Conservation (phyloP, 305 asterid species). For the Rubia balearica region DNA sequence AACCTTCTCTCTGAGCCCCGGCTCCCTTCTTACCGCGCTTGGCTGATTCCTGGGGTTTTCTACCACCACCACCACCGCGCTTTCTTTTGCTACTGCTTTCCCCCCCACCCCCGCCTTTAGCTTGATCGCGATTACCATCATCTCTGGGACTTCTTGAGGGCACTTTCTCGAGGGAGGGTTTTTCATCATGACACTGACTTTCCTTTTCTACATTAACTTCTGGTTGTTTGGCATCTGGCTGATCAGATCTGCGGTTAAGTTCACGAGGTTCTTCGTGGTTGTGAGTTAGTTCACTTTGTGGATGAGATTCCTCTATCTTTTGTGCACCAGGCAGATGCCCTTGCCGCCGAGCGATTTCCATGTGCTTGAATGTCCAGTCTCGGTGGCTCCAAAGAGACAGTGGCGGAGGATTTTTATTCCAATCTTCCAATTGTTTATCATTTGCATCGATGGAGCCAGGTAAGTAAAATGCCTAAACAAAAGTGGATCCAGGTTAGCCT, state of each 20-base stretch:
- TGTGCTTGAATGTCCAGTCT: constrained; percentile 58
- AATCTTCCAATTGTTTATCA: constrained; percentile 72
- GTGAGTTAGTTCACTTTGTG: not conserved
- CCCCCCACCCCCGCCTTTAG: constrained; percentile 6
- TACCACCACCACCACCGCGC: constrained; percentile 18
- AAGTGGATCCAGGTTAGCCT: not conserved
- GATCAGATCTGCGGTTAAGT: constrained; percentile 3
- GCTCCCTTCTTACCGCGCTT: constrained; percentile 19
- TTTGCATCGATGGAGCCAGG: constrained; percentile 79
- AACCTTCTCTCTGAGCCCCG: constrained; percentile 25
- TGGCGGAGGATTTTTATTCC: constrained; percentile 63
- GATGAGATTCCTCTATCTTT: constrained; percentile 16
- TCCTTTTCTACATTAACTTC: constrained; percentile 16
- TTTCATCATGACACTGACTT: constrained; percentile 17
- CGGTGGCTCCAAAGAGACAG: constrained; percentile 83
- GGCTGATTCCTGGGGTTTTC: constrained; percentile 17
- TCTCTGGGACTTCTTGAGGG: constrained; percentile 13
- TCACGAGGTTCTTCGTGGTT: constrained; percentile 7
- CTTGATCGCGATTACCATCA: not conserved
- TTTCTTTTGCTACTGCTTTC: constrained; percentile 13
- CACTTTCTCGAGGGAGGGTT: constrained; percentile 12
- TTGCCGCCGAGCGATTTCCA: constrained; percentile 50
- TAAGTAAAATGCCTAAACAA: constrained; percentile 68
- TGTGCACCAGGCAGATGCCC: constrained; percentile 38
- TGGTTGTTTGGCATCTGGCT: constrained; percentile 19